Evolutionary conservation across 2,329 filamentous ascomycete genomes (phyloP).

Genomic region (Juglanconis oblonga): DNA sequence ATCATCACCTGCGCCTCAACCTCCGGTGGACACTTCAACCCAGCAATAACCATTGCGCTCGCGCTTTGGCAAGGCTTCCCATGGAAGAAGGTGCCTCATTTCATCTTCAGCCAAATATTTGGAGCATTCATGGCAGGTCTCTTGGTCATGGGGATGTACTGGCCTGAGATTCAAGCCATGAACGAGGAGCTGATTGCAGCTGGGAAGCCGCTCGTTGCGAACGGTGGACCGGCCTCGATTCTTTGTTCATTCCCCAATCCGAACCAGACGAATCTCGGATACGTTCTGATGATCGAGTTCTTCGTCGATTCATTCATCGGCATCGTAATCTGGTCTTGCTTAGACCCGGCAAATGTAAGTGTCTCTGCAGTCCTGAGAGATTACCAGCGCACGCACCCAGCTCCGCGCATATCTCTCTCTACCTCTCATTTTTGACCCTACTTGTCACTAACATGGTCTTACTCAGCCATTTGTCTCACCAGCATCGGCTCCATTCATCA

Average conservation of each 20-base stretch:
- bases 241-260: slow-evolving; percentile 51
- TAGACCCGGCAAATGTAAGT: slow-evolving; percentile 52
- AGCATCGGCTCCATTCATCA: slow-evolving; percentile 46
- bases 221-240: slow-evolving; percentile 50
- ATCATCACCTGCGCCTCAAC: slow-evolving; percentile 54
- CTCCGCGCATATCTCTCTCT: neutral
- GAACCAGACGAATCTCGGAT: slow-evolving; percentile 51
- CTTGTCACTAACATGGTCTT: neutral
- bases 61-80: slow-evolving; percentile 56
- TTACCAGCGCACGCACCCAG: neutral
- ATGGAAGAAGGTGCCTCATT: slow-evolving; percentile 54
- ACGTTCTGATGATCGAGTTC: slow-evolving; percentile 57
- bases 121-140: slow-evolving; percentile 55
- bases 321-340: slow-evolving; percentile 54
- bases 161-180: slow-evolving; percentile 40
- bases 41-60: slow-evolving; percentile 44
- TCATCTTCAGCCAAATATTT: slow-evolving; percentile 55
- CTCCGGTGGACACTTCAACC: slow-evolving; percentile 55
- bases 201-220: slow-evolving; percentile 30
- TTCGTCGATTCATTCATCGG: slow-evolving; percentile 56
- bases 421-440: neutral
- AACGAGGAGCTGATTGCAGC: slow-evolving; percentile 34
- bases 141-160: slow-evolving; percentile 55
- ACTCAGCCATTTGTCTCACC: slow-evolving; percentile 46
- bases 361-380: too few species aligned